Conservation (phyloP, 805 yeast species). For the Starmerella cellae region DNA sequence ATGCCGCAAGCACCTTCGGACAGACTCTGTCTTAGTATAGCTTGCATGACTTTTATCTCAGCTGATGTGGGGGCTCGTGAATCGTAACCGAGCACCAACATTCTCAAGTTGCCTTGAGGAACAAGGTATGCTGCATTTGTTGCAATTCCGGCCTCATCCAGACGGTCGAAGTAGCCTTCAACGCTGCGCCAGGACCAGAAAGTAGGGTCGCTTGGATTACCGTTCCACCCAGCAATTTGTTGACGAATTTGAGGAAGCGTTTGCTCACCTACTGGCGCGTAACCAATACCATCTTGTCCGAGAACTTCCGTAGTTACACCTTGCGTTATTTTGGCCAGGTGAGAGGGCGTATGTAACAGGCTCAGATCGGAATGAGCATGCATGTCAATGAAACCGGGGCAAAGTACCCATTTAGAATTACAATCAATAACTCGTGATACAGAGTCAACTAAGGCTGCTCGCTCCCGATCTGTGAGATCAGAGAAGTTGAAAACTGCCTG, state of each 20-base stretch:
- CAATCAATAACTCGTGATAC: constrained; percentile 7
- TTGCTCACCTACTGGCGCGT: constrained; percentile 13
- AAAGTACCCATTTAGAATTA: constrained; percentile 3
- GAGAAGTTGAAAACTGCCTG: background rate
- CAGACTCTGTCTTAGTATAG: constrained; percentile 7
- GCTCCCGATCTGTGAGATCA: background rate
- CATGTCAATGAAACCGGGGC: constrained; percentile 17
- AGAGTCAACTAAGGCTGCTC: background rate
- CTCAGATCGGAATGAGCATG: constrained; percentile 16
- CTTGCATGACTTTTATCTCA: constrained; percentile 10
- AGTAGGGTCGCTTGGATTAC: constrained; percentile 10
- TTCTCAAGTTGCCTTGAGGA: constrained; percentile 17
- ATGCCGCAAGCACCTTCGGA: constrained; percentile 14
- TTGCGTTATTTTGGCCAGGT: constrained; percentile 14
- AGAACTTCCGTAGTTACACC: constrained; percentile 17
- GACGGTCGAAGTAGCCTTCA: constrained; percentile 7
- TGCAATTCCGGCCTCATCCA: constrained; percentile 8
- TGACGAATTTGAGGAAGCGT: constrained; percentile 10
- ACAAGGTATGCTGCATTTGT: constrained; percentile 13
- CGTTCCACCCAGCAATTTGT: constrained; percentile 17
- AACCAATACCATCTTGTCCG: constrained; percentile 18
- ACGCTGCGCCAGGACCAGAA: constrained; percentile 14
- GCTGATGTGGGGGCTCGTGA: constrained; percentile 13
- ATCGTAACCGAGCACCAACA: constrained; percentile 17
- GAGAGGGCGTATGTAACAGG: constrained; percentile 14